Evolutionary conservation across 441 rosid genomes (phyloP).

Genomic region (Melastoma candidum): DNA sequence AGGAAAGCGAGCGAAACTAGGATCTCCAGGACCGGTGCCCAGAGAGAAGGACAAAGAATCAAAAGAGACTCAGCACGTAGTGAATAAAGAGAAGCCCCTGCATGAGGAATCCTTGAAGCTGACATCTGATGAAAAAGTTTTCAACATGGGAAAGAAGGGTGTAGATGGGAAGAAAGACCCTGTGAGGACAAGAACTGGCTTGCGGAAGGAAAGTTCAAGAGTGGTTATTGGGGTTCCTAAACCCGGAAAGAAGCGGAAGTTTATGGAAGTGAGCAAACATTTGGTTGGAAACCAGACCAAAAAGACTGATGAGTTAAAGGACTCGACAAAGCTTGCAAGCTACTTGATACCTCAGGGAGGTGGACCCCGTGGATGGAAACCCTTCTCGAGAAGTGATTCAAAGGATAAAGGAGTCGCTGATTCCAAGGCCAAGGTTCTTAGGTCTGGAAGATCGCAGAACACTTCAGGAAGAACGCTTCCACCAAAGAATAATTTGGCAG

Average conservation of each 20-base stretch:
- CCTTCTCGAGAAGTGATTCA: conserved; percentile 35
- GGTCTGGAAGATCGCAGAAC: conserved; percentile 44
- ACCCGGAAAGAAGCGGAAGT: conserved; percentile 96
- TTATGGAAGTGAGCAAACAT: conserved; percentile 98
- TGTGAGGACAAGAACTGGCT: conserved; percentile 57
- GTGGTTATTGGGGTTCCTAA: conserved; percentile 86
- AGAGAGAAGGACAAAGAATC: conserved; percentile 44
- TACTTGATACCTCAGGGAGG: conserved; percentile 59
- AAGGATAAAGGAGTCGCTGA: conserved; percentile 47
- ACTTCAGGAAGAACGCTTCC: conserved; percentile 39
- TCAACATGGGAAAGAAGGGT: conserved; percentile 61
- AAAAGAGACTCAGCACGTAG: conserved; percentile 20
- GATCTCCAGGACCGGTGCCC: conserved; percentile 29
- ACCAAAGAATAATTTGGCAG: conserved; percentile 36
- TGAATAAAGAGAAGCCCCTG: conserved; percentile 34
- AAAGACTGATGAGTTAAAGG: conserved; percentile 40
- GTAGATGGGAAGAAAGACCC: conserved; percentile 37
- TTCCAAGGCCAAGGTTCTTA: conserved; percentile 52
- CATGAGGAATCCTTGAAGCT: conserved; percentile 45
- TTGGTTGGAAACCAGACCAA: conserved; percentile 47
- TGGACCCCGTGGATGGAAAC: conserved; percentile 58
- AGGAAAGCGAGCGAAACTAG: conserved; percentile 65
- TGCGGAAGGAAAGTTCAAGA: conserved; percentile 78
- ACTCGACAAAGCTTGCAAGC: conserved; percentile 53
- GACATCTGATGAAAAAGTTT: conserved; percentile 42